Evolutionary conservation across 345 rosid genomes (phyloP), one percentile per base, ranked within the genome.

Genomic region (Salix dunnii): DNA sequence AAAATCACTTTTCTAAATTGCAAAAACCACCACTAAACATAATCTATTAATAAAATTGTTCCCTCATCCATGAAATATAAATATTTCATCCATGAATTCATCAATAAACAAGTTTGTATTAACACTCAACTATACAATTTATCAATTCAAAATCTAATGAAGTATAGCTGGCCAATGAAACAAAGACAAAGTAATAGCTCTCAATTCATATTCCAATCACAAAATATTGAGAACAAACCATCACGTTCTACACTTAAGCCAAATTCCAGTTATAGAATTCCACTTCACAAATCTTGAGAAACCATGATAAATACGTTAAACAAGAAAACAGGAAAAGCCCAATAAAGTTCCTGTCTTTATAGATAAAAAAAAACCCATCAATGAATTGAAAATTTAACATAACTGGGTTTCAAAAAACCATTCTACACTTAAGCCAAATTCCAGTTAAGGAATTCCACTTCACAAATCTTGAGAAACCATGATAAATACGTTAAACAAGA

Each of bases 391-490:
- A 10, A 7, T 70, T 3, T 23, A 21, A 64, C 33, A n/a, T 67
- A 75, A 68, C 25, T 27, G 79, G 68, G 12, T 11, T 70, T 7
- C 35, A 82, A 77, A 73, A 43, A 80, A 49, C 36, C 36, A 70
- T 62, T 40, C 67, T 46, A 55, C 7, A 62, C 67, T 60, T 30
- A 49, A 28, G 33, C 38, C 67, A 76, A 65, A 1, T 27, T 21
- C 40, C 77, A 31, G 30, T 48, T 27, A 11, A 74, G 10, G 12
- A 35, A 67, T 14, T 25, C 10, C 8, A 69, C 28, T 16, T 27
- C 17, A 63, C 27, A 58, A 25, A 53, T 30, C 23, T 25, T 5
- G 61, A 40, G 49, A 67, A 60, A 38, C 27, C 28, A 58, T 12
- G 31, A 31, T 10, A n/a, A 69, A 20, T 27, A n/a, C 14, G 6